Evolutionary conservation across 2,329 filamentous ascomycete genomes (phyloP), one percentile per base, ranked within the genome.

Genomic region (Aureobasidium mangrovei): DNA sequence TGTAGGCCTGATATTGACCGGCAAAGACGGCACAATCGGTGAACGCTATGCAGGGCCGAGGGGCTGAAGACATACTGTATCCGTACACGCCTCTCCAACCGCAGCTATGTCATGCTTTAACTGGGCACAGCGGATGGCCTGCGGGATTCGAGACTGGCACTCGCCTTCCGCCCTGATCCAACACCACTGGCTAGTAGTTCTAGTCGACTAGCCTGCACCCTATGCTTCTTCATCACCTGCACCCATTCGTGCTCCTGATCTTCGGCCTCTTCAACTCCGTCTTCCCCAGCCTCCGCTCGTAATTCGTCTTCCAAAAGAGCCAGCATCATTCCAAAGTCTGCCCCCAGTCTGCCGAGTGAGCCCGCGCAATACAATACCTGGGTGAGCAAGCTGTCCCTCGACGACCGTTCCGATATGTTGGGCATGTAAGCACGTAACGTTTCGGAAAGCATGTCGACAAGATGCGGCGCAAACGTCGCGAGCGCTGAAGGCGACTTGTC

Each of bases 361-460:
- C 89, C 88, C 0, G 91, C 91, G 63, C 90, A 95, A 70, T 96
- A 97, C 7, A 97, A 73, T 0, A 96, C 87, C 67, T 97, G 91
- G 0, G 91, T 97, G 36, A 96, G 72, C 53, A 97, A 77, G 64
- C 89, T 95, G 66, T 97, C 91, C 32, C 90, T 77, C 0, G 87
- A 85, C 27, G 85, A 80, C 59, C 84, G 84, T 63, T 96, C 91
- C 60, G 80, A 81, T 3, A 97, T 82, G 47, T 86, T 88, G 0
- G 90, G 88, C 2, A 97, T 75, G 67, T 96, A 95, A 10, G 72
- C 70, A 53, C 80, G 78, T 44, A 95, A 72, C 0, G 88, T 93
- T 52, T 87, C 83, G 38, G 86, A 83, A 27, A 98, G 76, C 72
- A 95, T 82, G 42, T 86, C 81, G 12, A 94, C 82, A 1, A 98